A percentile compares a stretch with the other conserved stretches of the same genome.
phyloP scores from a whole-genome alignment of 306 rosid genomes.

The Trifolium repens region DNA sequence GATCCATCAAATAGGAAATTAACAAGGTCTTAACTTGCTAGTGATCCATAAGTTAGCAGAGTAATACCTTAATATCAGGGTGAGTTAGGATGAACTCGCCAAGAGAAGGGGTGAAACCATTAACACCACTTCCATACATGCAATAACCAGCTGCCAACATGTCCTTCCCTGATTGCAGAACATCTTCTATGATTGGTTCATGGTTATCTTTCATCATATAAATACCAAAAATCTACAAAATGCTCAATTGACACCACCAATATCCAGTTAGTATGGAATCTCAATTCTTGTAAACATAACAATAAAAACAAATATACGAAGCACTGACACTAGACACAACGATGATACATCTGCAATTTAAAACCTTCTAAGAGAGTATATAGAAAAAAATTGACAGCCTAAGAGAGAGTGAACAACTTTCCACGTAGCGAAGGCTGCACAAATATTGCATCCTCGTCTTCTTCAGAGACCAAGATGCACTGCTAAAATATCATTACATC shows the following conservation, averaged over 20 bases:
- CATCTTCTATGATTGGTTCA: slow-evolving; percentile 76
- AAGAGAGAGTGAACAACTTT: slow-evolving; percentile 44
- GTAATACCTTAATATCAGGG: slow-evolving; percentile 84
- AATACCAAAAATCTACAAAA: slow-evolving; percentile 86
- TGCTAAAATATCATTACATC: slow-evolving; percentile 46
- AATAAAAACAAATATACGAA: background rate
- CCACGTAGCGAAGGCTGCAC: slow-evolving; percentile 73
- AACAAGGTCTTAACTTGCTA: background rate
- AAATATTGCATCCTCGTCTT: slow-evolving; percentile 85
- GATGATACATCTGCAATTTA: background rate
- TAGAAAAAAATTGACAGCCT: background rate
- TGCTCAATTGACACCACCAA: slow-evolving; percentile 42
- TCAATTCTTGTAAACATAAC: slow-evolving; percentile 17
- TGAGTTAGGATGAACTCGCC: slow-evolving; percentile 97
- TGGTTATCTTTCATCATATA: slow-evolving; percentile 62
- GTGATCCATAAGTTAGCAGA: slow-evolving; percentile 17
- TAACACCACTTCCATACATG: slow-evolving; percentile 90
- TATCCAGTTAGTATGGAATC: slow-evolving; percentile 29
- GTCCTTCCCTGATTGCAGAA: slow-evolving; percentile 86
- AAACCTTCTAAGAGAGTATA: slow-evolving; percentile 8
- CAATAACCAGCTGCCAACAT: slow-evolving; percentile 99
- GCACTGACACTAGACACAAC: background rate
- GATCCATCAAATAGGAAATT: too few relatives aligned
- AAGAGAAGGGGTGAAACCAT: slow-evolving; percentile 97
- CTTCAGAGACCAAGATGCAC: slow-evolving; percentile 95